Evolutionary conservation across 2,329 filamentous ascomycete genomes (phyloP), one percentile per base, ranked within the genome.

Genomic region (Canariomyces notabilis): DNA sequence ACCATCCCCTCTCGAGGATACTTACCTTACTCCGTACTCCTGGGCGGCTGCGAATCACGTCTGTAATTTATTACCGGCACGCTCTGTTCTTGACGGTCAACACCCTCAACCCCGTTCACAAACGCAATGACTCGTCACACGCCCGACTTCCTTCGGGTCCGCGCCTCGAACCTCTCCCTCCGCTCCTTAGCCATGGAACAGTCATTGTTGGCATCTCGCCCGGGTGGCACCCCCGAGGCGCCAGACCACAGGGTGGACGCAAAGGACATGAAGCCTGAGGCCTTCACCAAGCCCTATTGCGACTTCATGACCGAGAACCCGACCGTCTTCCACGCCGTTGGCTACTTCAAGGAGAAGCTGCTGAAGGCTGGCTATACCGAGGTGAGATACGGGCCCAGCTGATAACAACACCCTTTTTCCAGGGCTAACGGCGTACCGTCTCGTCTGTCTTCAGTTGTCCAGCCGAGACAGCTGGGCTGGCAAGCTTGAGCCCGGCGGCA

Each of bases 311-410:
- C 82, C 36, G 77, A 86, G 52, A 95, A 96, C 62, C 93, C 93
- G 0, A 97, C 93, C 7, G 80, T 96, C 37, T 98, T 95, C 66
- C 93, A 98, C 61, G 82, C 88, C 1, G 89, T 96, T 21, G 78
- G 82, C 48, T 80, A 88, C 57, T 88, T 95, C 63, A 82, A 84
- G 59, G 72, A 75, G 47, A 83, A 89, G 59, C 76, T 96, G 38
- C 73, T 77, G 52, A 75, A 79, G 32, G 73, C 80, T 31, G 91
- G 89, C 36, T 98, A 87, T 67, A 77, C 75, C 50, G 83, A 82
- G 68, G 81, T 88, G 54, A 46, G 69, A 61, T 38, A 44, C 21
- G 2, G 18, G 29, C 14, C 19, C 26, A 11, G 21, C 15, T n/a
- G n/a, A n/a, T n/a, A n/a, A n/a, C 26, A 29, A 29, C 3, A 29